These are phyloP conservation scores for Beverwykella pulmonaria DNA, from an alignment of 495 filamentous ascomycete species.

Conservation along the genomic window DNA sequence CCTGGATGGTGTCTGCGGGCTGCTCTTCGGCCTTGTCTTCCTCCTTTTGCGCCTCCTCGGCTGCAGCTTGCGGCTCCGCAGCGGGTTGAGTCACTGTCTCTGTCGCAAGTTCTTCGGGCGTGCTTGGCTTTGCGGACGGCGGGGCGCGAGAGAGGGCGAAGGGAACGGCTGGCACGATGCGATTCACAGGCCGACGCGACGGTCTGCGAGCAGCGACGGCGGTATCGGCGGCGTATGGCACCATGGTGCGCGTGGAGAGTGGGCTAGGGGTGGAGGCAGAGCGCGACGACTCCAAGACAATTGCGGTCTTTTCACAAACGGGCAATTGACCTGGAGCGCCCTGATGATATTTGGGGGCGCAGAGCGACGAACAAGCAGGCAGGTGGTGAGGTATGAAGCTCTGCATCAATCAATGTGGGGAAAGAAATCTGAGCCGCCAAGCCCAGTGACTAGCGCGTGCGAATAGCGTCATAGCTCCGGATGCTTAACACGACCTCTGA, in stretches of 20 bases:
- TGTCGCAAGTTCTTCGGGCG: constrained; percentile 21
- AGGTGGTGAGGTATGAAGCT: neutral
- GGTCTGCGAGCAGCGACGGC: constrained; percentile 11
- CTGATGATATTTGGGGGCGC: constrained; percentile 13
- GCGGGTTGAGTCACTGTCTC: constrained; percentile 13
- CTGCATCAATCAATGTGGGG: constrained; percentile 25
- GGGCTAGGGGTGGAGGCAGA: neutral
- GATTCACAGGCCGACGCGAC: constrained; percentile 11
- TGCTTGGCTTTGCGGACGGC: constrained; percentile 23
- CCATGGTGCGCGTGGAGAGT: constrained; percentile 16
- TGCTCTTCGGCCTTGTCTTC: constrained; percentile 8
- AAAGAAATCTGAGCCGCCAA: constrained; percentile 5
- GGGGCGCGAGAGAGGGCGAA: constrained; percentile 22
- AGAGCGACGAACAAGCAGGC: constrained; percentile 2
- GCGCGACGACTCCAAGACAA: constrained; percentile 40
- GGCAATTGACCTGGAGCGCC: constrained; percentile 45
- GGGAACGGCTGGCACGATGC: constrained; percentile 39
- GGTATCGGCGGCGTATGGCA: constrained; percentile 29
- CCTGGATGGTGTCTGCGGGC: neutral
- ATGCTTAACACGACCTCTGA: neutral
- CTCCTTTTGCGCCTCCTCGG: neutral
- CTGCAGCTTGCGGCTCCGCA: neutral
- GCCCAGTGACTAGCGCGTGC: neutral
- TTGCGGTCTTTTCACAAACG: constrained; percentile 10
- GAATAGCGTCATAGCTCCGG: constrained; percentile 20